A percentile compares a stretch with the other conserved stretches of the same genome.
These are phyloP conservation scores for Monilinia laxa DNA, from an alignment of 2,329 filamentous ascomycete species.

Conservation along the genomic window DNA sequence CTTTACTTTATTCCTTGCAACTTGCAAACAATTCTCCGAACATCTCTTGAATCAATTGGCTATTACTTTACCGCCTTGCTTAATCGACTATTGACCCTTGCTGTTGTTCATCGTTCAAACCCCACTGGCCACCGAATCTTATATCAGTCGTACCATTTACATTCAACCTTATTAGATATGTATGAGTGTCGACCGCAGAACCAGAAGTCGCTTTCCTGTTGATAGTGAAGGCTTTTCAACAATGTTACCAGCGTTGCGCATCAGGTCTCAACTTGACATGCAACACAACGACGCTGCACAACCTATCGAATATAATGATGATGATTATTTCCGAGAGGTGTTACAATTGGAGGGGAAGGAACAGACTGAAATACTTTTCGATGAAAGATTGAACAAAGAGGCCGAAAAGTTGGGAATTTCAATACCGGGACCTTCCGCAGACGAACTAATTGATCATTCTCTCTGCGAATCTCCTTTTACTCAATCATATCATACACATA, in stretches of 20 bases:
- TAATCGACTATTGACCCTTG: constrained; percentile 12
- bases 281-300: constrained; percentile 19
- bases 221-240: constrained; percentile 13
- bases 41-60: constrained; percentile 8
- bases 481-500: constrained; percentile 33
- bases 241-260: constrained; percentile 23
- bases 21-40: constrained; percentile 4
- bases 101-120: constrained; percentile 1
- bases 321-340: constrained; percentile 37
- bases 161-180: constrained; percentile 12
- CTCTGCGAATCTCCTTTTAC: constrained; percentile 34
- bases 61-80: constrained; percentile 11
- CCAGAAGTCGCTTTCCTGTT: constrained; percentile 10
- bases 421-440: constrained; percentile 28
- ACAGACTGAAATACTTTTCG: constrained; percentile 34
- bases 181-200: constrained; percentile 21
- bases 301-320: constrained; percentile 33
- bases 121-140: not conserved
- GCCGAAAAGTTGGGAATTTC: constrained; percentile 38
- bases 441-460: constrained; percentile 25
- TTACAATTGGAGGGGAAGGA: constrained; percentile 33
- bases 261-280: constrained; percentile 23
- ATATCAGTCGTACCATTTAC: not conserved
- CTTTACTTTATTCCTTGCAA: constrained; percentile 8
- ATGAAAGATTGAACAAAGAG: constrained; percentile 33